Evolutionary conservation across 2,329 filamentous ascomycete genomes (phyloP), one percentile per base, ranked within the genome.

Genomic region (Xylaria sp.): DNA sequence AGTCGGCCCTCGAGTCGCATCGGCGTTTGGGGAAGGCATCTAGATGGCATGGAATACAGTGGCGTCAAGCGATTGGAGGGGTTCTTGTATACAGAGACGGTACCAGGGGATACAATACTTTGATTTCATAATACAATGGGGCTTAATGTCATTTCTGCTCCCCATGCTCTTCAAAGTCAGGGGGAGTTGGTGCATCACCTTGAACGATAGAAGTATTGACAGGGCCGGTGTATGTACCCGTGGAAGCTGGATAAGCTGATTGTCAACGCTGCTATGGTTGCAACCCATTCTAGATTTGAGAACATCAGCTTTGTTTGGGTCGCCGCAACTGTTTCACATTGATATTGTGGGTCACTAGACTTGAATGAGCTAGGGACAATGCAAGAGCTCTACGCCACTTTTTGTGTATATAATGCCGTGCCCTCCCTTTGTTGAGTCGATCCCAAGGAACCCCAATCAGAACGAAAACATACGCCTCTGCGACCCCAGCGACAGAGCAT

Each of bases 11-110:
- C 10, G 48, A 20, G 57, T 51, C 28, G n/a, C 31, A 62, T 20
- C n/a, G 70, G 65, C 62, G 70, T 70, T 56, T 12, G 23, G 46
- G 59, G 62, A 62, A 58, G 28, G 49, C 33, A 64, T 65, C 56
- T 67, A 72, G 64, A 67, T 56, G 61, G 62, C 12, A 60, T 63
- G 56, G 60, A 69, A 28, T 12, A 54, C 20, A 28, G 51, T 12
- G 4, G 51, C 18, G 36, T 64, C 20, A 39, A 46, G 36, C 49
- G 49, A 67, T 43, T 28, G 28, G 28, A 10, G 10, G 52, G 64
- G 56, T 39, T 64, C 65, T 52, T 64, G 58, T 63, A 72, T 66
- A 71, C 15, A 69, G 23, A 7, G 23, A 56, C 25, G 33, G 4
- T 20, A 39, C 56, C 51, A 51, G 15, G 3, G 7, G 36, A 31